Evolutionary conservation across 2,329 filamentous ascomycete species (phyloP), one percentile per base, ranked within the genome.

Genomic region (Bipolaris bicolor): DNA sequence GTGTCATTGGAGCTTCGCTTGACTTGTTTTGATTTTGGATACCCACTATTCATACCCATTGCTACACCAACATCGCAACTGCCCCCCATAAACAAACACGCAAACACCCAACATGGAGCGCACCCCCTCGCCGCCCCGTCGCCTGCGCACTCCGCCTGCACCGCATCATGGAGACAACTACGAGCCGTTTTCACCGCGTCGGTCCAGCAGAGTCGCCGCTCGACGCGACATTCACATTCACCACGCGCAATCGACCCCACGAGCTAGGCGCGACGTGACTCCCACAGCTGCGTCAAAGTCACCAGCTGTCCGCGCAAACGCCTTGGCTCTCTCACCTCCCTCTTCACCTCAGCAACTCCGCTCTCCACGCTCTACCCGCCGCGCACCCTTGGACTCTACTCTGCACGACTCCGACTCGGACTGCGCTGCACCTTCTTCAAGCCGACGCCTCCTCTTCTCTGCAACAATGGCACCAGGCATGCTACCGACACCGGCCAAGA

Each of bases 401-500:
- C 52, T 66, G n/a, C 52, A 66, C 29, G 72, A 74, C 37, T 73
- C 69, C 1, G 72, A 74, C 58, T 72, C 69, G 1, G 71, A 76
- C 48, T 61, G 64, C 43, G 58, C 61, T 34, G 67, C 69, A 15
- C 65, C 67, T 5, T 70, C 69, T 2, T 66, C 71, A 46, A 63
- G 65, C 3, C 66, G 68, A 2, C 69, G 71, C 46, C 61, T 66
- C 16, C 54, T 71, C 7, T 61, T 40, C 7, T 61, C 45, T 4
- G 18, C 71, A 29, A 59, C 64, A 46, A 67, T 72, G 65, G 58
- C 74, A 15, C 24, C 10, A 53, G 82, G 80, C 61, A 89, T 90
- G 83, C 84, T 93, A 44, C 90, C 89, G 15, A 94, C 91, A 3
- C 91, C 91, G 2, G 84, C 87, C 63, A 93, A 93, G 79, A 94